Evolutionary conservation across 2,329 filamentous ascomycete genomes (phyloP), one percentile per base, ranked within the genome.

Genomic region (Leptographium galeiforme): DNA sequence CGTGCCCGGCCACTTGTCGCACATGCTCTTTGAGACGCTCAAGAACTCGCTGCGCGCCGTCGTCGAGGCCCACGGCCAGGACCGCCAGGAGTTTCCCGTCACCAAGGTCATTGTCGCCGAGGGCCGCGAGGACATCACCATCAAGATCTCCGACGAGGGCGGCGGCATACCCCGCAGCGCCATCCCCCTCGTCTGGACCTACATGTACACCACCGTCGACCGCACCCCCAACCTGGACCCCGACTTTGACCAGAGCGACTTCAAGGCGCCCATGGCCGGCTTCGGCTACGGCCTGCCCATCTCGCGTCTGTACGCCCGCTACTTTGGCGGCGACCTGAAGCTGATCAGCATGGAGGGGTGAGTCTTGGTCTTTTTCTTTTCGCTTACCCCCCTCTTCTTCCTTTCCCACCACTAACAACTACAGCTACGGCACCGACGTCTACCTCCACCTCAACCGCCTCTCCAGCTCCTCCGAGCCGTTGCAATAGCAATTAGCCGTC

Each of bases 161-260:
- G 93, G 93, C 58, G 93, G 93, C 57, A 97, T 98, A 52, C 89
- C 93, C 0, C 77, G 93, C 63, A 94, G 87, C 62, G 81, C 89
- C 51, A 97, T 98, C 58, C 93, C 93, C 6, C 77, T 98, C 14
- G 93, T 97, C n/a, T 98, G 93, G 93, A 98, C 93, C 13, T 98
- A 98, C 68, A 98, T 97, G 93, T 98, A 98, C 68, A 98, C 93
- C 39, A 98, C 93, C 2, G 93, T 98, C 59, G 93, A 97, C 68
- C 83, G 90, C 61, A 97, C 93, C 25, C 93, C 93, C 14, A 95
- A 84, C 64, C 73, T 98, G 57, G 93, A 98, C 65, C 93, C 93
- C 0, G 91, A 97, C 67, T 98, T 97, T 68, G 91, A 98, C 70
- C 95, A 97, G 73, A 95, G 85, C 70, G 93, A 98, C 68, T 98